phyloP scores from a whole-genome alignment of 345 rosid genomes.

The Eutrema yunnanense region DNA sequence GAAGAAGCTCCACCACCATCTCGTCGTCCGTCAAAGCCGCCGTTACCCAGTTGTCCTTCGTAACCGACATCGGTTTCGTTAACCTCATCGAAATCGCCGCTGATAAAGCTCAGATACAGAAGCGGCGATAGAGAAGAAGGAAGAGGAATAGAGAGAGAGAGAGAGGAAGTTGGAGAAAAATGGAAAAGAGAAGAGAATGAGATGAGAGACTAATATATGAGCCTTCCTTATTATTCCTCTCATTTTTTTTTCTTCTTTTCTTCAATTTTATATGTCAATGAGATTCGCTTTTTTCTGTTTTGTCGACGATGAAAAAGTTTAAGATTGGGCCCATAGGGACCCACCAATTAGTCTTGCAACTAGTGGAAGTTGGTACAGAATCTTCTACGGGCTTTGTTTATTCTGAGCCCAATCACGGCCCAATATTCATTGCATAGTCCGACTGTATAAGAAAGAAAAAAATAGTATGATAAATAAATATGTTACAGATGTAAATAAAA shows the following conservation, averaged over 20 bases:
- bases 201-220: constrained; percentile 19
- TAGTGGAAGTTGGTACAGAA: not conserved
- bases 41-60: constrained; percentile 56
- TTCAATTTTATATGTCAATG: constrained; percentile 3
- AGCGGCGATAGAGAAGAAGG: constrained; percentile 9
- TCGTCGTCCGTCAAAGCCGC: constrained; percentile 58
- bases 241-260: not conserved
- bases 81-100: not conserved
- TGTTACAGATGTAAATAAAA: no score
- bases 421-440: not conserved
- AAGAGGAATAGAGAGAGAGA: constrained; percentile 20
- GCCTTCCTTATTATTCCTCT: constrained; percentile 12
- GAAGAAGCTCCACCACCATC: constrained; percentile 59
- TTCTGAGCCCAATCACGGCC: not conserved
- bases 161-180: constrained; percentile 20
- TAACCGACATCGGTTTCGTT: constrained; percentile 12
- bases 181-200: not conserved
- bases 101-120: not conserved
- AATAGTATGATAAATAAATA: no score
- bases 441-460: no score
- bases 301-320: not conserved
- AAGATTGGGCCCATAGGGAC: constrained; percentile 5
- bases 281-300: not conserved
- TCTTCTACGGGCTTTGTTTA: not conserved
- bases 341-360: not conserved